Percentiles rank a stretch among this genome's conserved stretches.
phyloP scores from a whole-genome alignment of 164 flowering plant genomes.

The Umbellularia californica region DNA sequence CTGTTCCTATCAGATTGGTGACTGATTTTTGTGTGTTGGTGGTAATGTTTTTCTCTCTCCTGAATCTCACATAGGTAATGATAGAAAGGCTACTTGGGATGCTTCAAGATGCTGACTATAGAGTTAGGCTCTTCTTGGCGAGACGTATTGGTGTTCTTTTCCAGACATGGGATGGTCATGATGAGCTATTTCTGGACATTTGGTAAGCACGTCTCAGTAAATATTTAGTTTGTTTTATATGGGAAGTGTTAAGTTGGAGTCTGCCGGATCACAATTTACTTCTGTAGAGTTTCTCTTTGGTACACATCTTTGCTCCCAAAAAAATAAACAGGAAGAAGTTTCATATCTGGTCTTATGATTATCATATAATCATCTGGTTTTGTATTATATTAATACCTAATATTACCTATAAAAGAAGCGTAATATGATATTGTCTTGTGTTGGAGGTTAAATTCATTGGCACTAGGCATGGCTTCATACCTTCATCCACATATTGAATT shows the following conservation, averaged over 20 bases:
- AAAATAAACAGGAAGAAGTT: not conserved
- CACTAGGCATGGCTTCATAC: too few species aligned
- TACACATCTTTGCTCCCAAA: not conserved
- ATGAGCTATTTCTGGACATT: conserved; percentile 78
- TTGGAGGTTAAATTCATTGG: too few species aligned
- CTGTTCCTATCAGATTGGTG: not conserved
- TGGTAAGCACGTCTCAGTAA: conserved; percentile 41
- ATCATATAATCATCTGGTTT: too few species aligned
- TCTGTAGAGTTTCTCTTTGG: not conserved
- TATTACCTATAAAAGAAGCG: too few species aligned
- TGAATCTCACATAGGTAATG: conserved; percentile 47
- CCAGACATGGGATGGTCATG: conserved; percentile 95
- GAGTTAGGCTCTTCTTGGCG: conserved; percentile 75
- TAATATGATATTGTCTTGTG: too few species aligned
- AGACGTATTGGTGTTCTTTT: conserved; percentile 75
- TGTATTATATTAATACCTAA: too few species aligned
- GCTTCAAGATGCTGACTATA: conserved; percentile 82
- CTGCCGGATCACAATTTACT: not conserved
- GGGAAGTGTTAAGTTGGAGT: not conserved
- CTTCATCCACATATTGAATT: too few species aligned
- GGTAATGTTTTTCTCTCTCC: not conserved
- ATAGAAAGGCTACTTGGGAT: conserved; percentile 62
- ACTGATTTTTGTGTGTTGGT: not conserved
- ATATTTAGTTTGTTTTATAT: not conserved
- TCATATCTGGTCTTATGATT: not conserved